phyloP scores from a whole-genome alignment of 139 green algal genomes.

The Chlamydomonas sp. region DNA sequence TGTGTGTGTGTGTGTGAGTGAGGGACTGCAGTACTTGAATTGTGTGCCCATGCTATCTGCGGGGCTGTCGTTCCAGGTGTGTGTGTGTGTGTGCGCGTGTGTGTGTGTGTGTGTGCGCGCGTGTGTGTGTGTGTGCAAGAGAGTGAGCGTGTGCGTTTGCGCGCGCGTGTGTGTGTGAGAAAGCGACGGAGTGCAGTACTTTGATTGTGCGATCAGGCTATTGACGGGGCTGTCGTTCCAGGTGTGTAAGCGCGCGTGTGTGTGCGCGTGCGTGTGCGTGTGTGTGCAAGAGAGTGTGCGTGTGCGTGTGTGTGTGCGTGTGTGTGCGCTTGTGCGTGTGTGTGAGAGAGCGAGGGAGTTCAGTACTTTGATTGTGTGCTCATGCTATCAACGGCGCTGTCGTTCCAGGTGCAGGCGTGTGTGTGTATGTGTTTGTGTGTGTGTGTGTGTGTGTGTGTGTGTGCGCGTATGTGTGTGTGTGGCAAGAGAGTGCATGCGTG shows the following conservation, averaged over 20 bases:
- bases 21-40: background rate
- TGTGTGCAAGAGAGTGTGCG: background rate
- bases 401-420: slow-evolving; percentile 96
- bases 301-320: no score
- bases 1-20: slow-evolving; percentile 4
- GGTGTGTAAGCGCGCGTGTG: slow-evolving; percentile 47
- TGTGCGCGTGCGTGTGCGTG: background rate
- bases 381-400: slow-evolving; percentile 91
- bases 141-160: no score
- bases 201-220: slow-evolving; percentile 96
- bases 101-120: no score
- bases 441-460: no score
- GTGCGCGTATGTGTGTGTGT: no score
- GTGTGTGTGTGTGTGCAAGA: no score
- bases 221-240: slow-evolving; percentile 94
- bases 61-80: slow-evolving; percentile 93
- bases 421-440: no score
- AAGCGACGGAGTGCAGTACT: slow-evolving; percentile 99
- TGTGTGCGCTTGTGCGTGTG: no score
- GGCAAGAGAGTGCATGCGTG: no score
- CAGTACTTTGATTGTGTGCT: slow-evolving; percentile 61
- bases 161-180: slow-evolving; percentile 97
- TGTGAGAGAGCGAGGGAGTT: background rate
- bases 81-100: no score
- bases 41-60: slow-evolving; percentile 93